Percentiles rank a stretch among this genome's conserved stretches.
Evolutionary conservation across 225 moss, liverwort and hornwort genomes (phyloP).

Genomic region (Pseudoscleropodium purum): DNA sequence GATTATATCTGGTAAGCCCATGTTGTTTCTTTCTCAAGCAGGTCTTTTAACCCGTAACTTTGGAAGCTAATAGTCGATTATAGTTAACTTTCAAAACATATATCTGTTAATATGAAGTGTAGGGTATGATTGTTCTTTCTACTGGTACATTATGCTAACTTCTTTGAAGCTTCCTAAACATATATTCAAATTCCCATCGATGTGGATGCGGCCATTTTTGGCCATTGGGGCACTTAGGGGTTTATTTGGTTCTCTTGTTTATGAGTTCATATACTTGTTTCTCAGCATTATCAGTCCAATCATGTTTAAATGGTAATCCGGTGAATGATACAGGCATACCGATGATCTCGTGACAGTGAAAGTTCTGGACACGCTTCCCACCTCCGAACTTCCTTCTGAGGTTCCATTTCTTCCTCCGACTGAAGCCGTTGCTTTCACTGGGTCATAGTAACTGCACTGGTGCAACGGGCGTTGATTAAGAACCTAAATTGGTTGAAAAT

Average conservation of each 20-base stretch:
- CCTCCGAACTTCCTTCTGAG: conserved; percentile 42
- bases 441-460: not conserved
- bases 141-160: not conserved
- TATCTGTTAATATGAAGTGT: not conserved
- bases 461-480: not conserved
- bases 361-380: conserved; percentile 76
- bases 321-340: conserved; percentile 64
- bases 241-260: not conserved
- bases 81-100: not conserved
- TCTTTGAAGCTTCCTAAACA: not conserved
- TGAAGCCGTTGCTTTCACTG: not conserved
- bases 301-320: not conserved
- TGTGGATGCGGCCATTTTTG: not conserved
- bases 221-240: not conserved
- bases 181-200: not conserved
- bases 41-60: not conserved
- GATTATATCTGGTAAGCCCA: conserved; percentile 86
- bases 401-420: conserved; percentile 10
- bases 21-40: not conserved
- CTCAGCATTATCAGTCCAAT: not conserved
- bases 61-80: not conserved
- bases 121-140: not conserved
- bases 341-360: conserved; percentile 59
- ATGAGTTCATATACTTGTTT: not conserved
- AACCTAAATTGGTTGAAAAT: not conserved